These are phyloP conservation scores for Arthrobotrys iridis DNA, from an alignment of 2,329 filamentous ascomycete species.

Conservation along the genomic window DNA sequence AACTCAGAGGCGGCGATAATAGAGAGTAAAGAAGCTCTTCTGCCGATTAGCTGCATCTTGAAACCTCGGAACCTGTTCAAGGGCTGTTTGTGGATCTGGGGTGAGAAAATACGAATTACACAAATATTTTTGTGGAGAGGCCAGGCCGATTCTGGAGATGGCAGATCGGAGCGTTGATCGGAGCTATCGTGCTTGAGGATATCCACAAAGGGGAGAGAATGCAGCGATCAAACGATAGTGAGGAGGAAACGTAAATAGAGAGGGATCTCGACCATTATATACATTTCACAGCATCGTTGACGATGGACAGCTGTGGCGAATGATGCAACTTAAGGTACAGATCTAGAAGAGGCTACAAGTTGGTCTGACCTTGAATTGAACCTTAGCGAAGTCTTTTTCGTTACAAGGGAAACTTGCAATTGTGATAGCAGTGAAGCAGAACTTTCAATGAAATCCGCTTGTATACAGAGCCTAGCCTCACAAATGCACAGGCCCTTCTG, in stretches of 20 bases:
- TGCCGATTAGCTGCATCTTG: constrained; percentile 42
- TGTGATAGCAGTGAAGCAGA: background rate
- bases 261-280: constrained; percentile 25
- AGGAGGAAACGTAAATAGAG: constrained; percentile 3
- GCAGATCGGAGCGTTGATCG: constrained; percentile 14
- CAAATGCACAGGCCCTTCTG: background rate
- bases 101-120: background rate
- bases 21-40: constrained; percentile 32
- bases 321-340: background rate
- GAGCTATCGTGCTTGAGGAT: background rate
- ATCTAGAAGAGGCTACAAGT: background rate
- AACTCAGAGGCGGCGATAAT: constrained; percentile 34
- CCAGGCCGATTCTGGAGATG: background rate
- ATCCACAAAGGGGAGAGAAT: constrained; percentile 4
- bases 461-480: background rate
- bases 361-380: constrained; percentile 27
- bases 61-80: background rate
- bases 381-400: constrained; percentile 7
- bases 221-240: constrained; percentile 19
- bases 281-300: background rate
- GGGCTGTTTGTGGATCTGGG: background rate
- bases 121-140: background rate
- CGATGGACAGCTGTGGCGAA: background rate
- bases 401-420: background rate
- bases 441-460: background rate